Percentiles rank a stretch among this genome's conserved stretches.
These are phyloP conservation scores for Megacollybia marginata DNA, from an alignment of 768 basidiomycete genomes.

Conservation along the genomic window DNA sequence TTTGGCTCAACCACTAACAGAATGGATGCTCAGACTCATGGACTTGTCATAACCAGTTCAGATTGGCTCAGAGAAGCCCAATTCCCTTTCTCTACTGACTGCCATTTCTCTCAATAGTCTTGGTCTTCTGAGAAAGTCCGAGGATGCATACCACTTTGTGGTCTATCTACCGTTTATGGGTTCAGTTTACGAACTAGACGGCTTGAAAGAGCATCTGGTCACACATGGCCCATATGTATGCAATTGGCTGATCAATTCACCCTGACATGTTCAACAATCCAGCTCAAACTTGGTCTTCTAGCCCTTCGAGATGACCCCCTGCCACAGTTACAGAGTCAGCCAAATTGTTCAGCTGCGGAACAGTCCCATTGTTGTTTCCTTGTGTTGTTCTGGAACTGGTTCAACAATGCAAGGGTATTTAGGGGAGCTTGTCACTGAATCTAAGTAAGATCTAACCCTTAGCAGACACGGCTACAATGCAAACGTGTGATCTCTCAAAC, in stretches of 20 bases:
- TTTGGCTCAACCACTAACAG: no score
- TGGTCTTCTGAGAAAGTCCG: constrained; percentile 52
- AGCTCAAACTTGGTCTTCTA: constrained; percentile 91
- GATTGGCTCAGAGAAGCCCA: constrained; percentile 82
- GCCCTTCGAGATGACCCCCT: constrained; percentile 81
- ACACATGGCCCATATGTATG: constrained; percentile 69
- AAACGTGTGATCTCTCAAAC: no score
- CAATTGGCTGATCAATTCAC: constrained; percentile 2
- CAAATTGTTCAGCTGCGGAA: no score
- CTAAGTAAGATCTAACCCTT: no score
- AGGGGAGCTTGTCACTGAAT: no score
- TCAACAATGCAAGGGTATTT: no score
- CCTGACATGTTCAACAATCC: not conserved
- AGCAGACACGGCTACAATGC: no score
- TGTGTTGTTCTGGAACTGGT: no score
- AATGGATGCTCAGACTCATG: constrained; percentile 84
- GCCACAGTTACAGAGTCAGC: constrained; percentile 53
- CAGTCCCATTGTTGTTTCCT: no score
- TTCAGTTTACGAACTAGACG: constrained; percentile 88
- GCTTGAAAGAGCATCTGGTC: constrained; percentile 72
- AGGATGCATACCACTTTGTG: constrained; percentile 96
- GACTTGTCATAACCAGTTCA: constrained; percentile 72
- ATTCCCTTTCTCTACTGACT: constrained; percentile 85
- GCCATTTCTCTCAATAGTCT: constrained; percentile 85
- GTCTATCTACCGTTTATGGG: constrained; percentile 86